Base-by-base conservation (phyloP, 2,329 filamentous ascomycete genomes). In the Sclerotinia sclerotiorum region DNA sequence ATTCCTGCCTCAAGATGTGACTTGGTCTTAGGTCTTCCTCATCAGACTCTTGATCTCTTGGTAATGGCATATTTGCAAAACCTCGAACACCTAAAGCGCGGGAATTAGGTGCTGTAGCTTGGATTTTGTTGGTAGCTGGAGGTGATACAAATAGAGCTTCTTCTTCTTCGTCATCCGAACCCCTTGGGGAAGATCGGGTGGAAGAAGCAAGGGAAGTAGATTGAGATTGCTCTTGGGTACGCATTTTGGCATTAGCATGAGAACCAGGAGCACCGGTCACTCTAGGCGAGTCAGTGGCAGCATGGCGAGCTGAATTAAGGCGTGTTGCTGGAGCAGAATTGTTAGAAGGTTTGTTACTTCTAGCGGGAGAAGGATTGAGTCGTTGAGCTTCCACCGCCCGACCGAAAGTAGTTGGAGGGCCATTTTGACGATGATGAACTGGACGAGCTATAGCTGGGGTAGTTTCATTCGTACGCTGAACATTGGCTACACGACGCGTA, bases 61-160 rank as follows among this genome's bases (percentile, higher is more conserved):
- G 60, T 5, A 63, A 42, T 7, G 60, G 46, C 60, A 63, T 51
- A 8, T 63, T 63, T 2, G 60, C 60, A 42, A 63, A 63, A 19
- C 60, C 46, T 63, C 60, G 29, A 13, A 63, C 46, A 13, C 60
- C 60, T 5, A 63, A 3, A 5, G 39, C 29, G 15, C n/a, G 60
- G 7, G 54, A 15, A 42, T 19, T 24, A 42, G 60, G 4, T 2
- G 46, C 29, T 19, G 46, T 19, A 11, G 29, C 15, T 19, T 19
- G 29, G 8, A 1, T 39, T 35, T 13, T 51, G 21, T 8, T 11
- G 13, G 21, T 3, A 19, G 15, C 32, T 17, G 29, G 5, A 27
- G 60, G 32, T 6, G 60, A 63, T 3, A 63, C 46, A 3, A 63
- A 63, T 5, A 63, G 32, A 15, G 46, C 17, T 24, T 51, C 48